Conservation (phyloP, 2,329 filamentous ascomycete species). For the Arthrobotrys pseudoclavata region DNA sequence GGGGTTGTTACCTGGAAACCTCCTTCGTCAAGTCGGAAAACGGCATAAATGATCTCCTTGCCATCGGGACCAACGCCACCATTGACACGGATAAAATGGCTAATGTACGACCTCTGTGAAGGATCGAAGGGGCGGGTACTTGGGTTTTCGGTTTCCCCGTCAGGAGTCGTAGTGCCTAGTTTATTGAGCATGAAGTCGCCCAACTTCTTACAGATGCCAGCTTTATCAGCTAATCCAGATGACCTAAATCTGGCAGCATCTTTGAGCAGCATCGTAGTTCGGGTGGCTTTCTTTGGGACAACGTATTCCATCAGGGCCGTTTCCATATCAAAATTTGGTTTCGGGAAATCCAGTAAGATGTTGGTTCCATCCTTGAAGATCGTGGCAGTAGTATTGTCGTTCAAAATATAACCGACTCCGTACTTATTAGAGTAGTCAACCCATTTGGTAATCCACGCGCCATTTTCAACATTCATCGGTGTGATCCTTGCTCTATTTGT, state of each 20-base stretch:
- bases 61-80: slow-evolving; percentile 48
- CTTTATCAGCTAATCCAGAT: slow-evolving; percentile 61
- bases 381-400: slow-evolving; percentile 83
- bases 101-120: slow-evolving; percentile 59
- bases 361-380: slow-evolving; percentile 67
- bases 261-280: slow-evolving; percentile 58
- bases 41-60: slow-evolving; percentile 61
- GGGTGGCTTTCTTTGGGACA: slow-evolving; percentile 44
- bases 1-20: slow-evolving; percentile 75
- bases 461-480: slow-evolving; percentile 59
- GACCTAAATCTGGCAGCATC: slow-evolving; percentile 61
- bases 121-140: slow-evolving; percentile 46
- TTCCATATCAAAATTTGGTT: slow-evolving; percentile 28
- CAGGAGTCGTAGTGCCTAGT: slow-evolving; percentile 60
- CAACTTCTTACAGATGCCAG: slow-evolving; percentile 77
- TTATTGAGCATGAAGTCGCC: slow-evolving; percentile 76
- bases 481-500: slow-evolving; percentile 52
- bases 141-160: slow-evolving; percentile 35
- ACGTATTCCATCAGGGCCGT: slow-evolving; percentile 47
- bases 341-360: slow-evolving; percentile 64
- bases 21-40: slow-evolving; percentile 76
- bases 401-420: slow-evolving; percentile 84
- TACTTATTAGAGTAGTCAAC: slow-evolving; percentile 91
- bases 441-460: slow-evolving; percentile 73
- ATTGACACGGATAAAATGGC: slow-evolving; percentile 61